These are phyloP conservation scores for Phlegmacium glaucopus DNA, from an alignment of 768 basidiomycete species.

Conservation along the genomic window DNA sequence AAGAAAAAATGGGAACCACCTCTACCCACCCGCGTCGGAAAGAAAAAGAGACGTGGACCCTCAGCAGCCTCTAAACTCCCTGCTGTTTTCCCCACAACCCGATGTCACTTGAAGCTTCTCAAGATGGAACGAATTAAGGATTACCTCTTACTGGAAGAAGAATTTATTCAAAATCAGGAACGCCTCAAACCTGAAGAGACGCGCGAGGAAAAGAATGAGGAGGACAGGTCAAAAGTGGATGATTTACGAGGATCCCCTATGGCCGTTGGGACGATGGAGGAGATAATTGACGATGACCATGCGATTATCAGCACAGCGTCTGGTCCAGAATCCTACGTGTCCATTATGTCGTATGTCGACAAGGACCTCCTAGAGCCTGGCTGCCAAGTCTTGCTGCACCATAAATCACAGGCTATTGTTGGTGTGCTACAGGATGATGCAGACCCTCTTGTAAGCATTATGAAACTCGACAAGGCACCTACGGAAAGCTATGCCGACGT, in stretches of 20 bases:
- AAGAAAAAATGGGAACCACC: conserved; percentile 99
- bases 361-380: conserved; percentile 97
- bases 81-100: conserved; percentile 88
- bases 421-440: conserved; percentile 95
- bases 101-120: conserved; percentile 91
- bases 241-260: conserved; percentile 93
- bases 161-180: conserved; percentile 92
- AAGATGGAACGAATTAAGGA: conserved; percentile 99
- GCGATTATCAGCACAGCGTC: conserved; percentile 96
- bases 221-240: conserved; percentile 91
- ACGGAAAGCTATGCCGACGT: conserved; percentile 99
- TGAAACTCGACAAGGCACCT: conserved; percentile 99
- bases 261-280: conserved; percentile 98
- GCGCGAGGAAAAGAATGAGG: conserved; percentile 93
- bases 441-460: conserved; percentile 95
- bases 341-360: conserved; percentile 98
- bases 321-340: conserved; percentile 95
- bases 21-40: conserved; percentile 93
- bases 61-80: conserved; percentile 89
- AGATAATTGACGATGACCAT: conserved; percentile 97
- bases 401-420: conserved; percentile 93
- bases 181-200: conserved; percentile 83
- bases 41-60: conserved; percentile 96
- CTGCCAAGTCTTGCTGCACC: conserved; percentile 91
- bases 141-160: conserved; percentile 92